Evolutionary conservation across 768 basidiomycete genomes (phyloP).

Genomic region (Phylloporus sp.): DNA sequence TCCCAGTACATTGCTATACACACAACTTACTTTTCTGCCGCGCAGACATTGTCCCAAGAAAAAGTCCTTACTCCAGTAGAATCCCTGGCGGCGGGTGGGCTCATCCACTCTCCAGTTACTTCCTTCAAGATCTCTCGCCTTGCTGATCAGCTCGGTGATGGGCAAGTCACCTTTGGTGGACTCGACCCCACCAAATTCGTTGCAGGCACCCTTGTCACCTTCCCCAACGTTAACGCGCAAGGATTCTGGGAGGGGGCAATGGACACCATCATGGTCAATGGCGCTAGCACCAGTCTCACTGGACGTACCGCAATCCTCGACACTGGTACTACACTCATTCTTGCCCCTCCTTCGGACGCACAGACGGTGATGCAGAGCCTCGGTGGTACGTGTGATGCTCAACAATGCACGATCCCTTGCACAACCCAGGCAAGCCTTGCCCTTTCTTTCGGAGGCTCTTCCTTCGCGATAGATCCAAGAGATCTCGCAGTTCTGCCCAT

Average conservation of each 20-base stretch:
- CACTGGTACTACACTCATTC: slow-evolving; percentile 44
- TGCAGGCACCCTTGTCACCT: slow-evolving; percentile 47
- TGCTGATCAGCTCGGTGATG: slow-evolving; percentile 59
- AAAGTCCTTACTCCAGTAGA: slow-evolving; percentile 65
- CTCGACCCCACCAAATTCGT: slow-evolving; percentile 70
- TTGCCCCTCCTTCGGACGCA: slow-evolving; percentile 46
- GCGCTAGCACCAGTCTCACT: slow-evolving; percentile 42
- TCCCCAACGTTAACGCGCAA: slow-evolving; percentile 55
- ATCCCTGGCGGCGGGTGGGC: slow-evolving; percentile 51
- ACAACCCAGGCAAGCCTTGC: slow-evolving; percentile 48
- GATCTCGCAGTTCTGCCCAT: slow-evolving; percentile 60
- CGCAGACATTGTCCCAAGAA: slow-evolving; percentile 60
- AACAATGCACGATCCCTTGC: slow-evolving; percentile 63
- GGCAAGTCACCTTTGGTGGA: slow-evolving; percentile 78
- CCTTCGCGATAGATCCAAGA: slow-evolving; percentile 59
- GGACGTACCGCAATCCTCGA: slow-evolving; percentile 68
- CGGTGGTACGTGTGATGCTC: slow-evolving; percentile 46
- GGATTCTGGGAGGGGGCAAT: slow-evolving; percentile 83
- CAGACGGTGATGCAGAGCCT: slow-evolving; percentile 53
- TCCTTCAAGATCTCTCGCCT: slow-evolving; percentile 79
- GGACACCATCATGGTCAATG: slow-evolving; percentile 55
- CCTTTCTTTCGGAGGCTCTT: slow-evolving; percentile 51
- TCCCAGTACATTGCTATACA: slow-evolving; percentile 8
- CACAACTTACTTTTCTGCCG: background rate
- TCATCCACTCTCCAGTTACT: slow-evolving; percentile 59